Evolutionary conservation across 2,329 filamentous ascomycete species (phyloP), one percentile per base, ranked within the genome.

Genomic region (Emergomyces africanus): DNA sequence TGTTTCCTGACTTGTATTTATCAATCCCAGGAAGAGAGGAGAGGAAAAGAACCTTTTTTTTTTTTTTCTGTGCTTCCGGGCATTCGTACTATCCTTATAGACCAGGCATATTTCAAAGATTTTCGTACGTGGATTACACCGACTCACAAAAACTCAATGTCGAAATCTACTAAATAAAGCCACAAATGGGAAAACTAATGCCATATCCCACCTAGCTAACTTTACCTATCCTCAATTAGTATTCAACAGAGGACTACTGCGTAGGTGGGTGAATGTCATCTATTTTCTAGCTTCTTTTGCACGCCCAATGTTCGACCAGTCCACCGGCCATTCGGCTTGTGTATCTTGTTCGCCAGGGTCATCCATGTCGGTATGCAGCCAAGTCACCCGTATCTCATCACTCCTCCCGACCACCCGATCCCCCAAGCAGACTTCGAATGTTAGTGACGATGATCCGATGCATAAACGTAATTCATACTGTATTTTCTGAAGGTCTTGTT

Each of bases 391-490:
- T 8, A 58, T 54, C 33, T 51, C 46, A 4, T 41, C 46, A 39
- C 49, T 49, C 10, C 23, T 15, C 41, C 57, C 57, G 53, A 58
- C n/a, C 12, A 53, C 20, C 12, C 9, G 12, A 41, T 53, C 48
- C 20, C 20, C 57, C 30, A 58, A 42, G n/a, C 12, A 41, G 33
- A 58, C 49, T 49, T 58, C 23, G n/a, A 58, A 46, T 14, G 30
- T 41, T 15, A 54, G 2, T 14, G 33, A 23, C 35, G 57, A 37
- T 3, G 25, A 42, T 20, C 23, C 14, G 15, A 58, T 44, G 49
- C 6, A 10, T 33, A 53, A 46, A 20, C 57, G 48, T 5, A 58
- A 48, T 49, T 58, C 57, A 37, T 42, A 57, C 55, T 57, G 55
- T 3, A 57, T 48, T 53, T 44, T 39, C 23, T 23, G 18, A 35